Evolutionary conservation across 495 filamentous ascomycete species (phyloP), one percentile per base, ranked within the genome.

Genomic region (Neurospora sp.): DNA sequence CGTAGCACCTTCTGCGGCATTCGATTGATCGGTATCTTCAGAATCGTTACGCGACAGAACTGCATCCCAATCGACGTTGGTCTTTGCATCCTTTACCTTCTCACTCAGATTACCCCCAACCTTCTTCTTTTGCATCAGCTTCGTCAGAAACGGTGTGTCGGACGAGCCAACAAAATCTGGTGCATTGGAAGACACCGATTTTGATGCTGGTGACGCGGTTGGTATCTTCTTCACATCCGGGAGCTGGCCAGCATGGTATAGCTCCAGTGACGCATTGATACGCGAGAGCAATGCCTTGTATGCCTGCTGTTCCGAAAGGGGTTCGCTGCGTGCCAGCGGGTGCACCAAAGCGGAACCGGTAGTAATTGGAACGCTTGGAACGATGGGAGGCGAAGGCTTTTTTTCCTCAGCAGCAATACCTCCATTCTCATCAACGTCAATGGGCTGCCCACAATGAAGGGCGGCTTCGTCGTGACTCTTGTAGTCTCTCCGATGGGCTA

Each of bases 381-480:
- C 27, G 35, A 72, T 61, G 40, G 70, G 72, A 37, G 71, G 59
- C 39, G 76, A 48, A 16, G 87, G 76, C 69, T 86, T 85, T 73
- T 79, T 87, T 70, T 87, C 88, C 53, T 83, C 83, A 59, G 85
- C 87, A 72, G 88, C 82, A n/a, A 88, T 78, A 48, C 81, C 82
- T 38, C 89, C 89, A 71, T 83, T 80, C 59, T 91, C 87, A 73
- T 91, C 88, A 68, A 88, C 84, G 73, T 97, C 93, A 61, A 97
- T 89, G 3, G 91, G 88, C 74, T 93, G 89, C 40, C 96, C 96
- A 71, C 93, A 95, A 31, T 91, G 92, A 41, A 93, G 85, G n/a
- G 96, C 96, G 53, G 96, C 96, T 71, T 93, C 93, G 78, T 98
- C 94, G 77, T 99, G 96, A 77, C 93, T 98, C 77, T 93, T 91